A percentile compares a stretch with the other conserved stretches of the same genome.
phyloP scores from a whole-genome alignment of 164 flowering plant genomes.

The grape (Vitis vinifera) region DNA sequence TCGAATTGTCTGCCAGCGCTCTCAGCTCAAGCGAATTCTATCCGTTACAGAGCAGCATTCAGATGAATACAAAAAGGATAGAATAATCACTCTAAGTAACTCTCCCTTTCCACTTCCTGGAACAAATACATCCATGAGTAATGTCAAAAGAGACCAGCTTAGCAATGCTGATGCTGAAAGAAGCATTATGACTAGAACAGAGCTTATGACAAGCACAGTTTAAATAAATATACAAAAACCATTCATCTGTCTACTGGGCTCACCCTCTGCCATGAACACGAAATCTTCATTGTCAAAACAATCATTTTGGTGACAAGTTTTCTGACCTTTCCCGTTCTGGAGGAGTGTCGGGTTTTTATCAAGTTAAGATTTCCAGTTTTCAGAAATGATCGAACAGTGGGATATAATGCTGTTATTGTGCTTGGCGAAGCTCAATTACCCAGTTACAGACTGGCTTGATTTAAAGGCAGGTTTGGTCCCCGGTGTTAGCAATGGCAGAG shows the following conservation, averaged over 20 bases:
- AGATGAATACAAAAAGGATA: slow-evolving; percentile 32
- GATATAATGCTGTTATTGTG: neutral
- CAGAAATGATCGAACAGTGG: neutral
- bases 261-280: neutral
- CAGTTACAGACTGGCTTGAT: neutral
- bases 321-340: neutral
- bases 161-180: slow-evolving; percentile 19
- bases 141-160: slow-evolving; percentile 22
- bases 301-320: neutral
- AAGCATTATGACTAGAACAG: slow-evolving; percentile 28
- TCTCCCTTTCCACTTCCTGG: slow-evolving; percentile 40
- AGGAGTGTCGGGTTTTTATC: neutral
- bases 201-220: slow-evolving; percentile 55
- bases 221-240: slow-evolving; percentile 18
- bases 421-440: neutral
- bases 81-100: slow-evolving; percentile 44
- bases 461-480: neutral
- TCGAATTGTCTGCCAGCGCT: slow-evolving; percentile 71
- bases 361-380: neutral
- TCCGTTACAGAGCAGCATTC: slow-evolving; percentile 39
- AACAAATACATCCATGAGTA: slow-evolving; percentile 26
- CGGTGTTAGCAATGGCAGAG: too few species aligned
- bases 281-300: neutral
- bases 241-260: neutral
- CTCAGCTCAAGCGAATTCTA: slow-evolving; percentile 70